phyloP scores from a whole-genome alignment of 2,329 filamentous ascomycete species.

The Pseudogymnoascus sp. region DNA sequence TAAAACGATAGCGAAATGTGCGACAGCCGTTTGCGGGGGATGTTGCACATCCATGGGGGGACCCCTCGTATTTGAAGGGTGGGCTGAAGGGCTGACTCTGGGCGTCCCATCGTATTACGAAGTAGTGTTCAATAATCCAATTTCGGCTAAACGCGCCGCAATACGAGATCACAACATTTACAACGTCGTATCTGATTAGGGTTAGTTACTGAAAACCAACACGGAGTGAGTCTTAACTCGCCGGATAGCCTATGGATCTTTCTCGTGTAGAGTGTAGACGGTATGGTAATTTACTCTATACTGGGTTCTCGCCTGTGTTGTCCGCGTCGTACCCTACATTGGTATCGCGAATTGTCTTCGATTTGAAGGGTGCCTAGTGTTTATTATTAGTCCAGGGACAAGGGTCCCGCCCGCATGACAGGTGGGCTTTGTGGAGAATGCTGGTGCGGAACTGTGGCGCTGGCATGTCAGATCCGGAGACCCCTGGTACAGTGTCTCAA shows the following conservation, averaged over 20 bases:
- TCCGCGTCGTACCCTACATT: not conserved
- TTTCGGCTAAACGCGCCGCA: not conserved
- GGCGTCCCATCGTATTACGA: not conserved
- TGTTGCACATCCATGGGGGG: not conserved
- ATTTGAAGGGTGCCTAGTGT: not conserved
- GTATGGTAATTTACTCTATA: not conserved
- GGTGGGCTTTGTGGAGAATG: not conserved
- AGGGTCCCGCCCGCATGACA: not conserved
- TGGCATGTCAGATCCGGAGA: not conserved
- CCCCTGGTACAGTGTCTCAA: not conserved
- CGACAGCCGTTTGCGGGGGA: not conserved
- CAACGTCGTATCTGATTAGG: not conserved
- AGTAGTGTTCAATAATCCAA: not conserved
- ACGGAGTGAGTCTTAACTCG: not conserved
- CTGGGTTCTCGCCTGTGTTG: not conserved
- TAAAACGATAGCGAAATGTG: not conserved
- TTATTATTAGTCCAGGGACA: not conserved
- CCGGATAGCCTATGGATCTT: not conserved
- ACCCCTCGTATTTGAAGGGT: not conserved
- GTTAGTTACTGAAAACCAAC: not conserved
- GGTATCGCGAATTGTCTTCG: not conserved
- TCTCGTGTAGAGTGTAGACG: not conserved
- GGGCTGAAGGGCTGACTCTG: not conserved
- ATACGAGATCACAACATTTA: not conserved
- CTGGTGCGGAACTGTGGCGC: not conserved